These are phyloP conservation scores for Bremia lactucae DNA, from an alignment of 352 stramenopile species.

Conservation along the genomic window DNA sequence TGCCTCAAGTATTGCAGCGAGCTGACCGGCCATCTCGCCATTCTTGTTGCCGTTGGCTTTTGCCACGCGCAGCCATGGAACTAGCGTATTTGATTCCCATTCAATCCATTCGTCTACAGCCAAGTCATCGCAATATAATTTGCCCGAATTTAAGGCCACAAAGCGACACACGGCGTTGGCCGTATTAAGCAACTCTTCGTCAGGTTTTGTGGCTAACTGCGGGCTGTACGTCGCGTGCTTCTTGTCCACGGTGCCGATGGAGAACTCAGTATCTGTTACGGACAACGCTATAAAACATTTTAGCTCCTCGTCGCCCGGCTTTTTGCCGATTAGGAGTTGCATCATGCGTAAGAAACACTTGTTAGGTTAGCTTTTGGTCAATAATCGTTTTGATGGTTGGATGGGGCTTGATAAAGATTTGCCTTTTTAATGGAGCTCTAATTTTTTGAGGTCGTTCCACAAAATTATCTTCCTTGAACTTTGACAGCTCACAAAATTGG, in stretches of 20 bases:
- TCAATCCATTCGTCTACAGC: conserved; percentile 77
- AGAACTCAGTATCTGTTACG: conserved; percentile 32
- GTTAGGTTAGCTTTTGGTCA: too few relatives aligned
- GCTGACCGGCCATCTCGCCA: conserved; percentile 18
- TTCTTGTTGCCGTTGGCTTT: conserved; percentile 31
- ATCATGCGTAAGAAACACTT: too few relatives aligned
- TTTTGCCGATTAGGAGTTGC: conserved; percentile 60
- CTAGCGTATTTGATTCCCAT: conserved; percentile 63
- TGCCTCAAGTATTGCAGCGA: conserved; percentile 39
- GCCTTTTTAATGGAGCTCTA: too few relatives aligned
- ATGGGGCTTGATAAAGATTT: too few relatives aligned
- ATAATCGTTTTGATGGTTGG: too few relatives aligned
- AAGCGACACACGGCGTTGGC: conserved; percentile 75
- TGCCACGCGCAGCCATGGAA: conserved; percentile 41
- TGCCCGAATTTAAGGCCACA: conserved; percentile 34
- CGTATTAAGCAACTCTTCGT: conserved; percentile 46
- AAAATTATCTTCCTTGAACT: too few relatives aligned
- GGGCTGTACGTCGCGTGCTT: conserved; percentile 48
- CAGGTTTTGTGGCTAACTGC: conserved; percentile 30
- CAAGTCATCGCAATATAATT: conserved; percentile 59
- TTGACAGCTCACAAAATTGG: too few relatives aligned
- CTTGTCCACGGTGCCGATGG: conserved; percentile 39
- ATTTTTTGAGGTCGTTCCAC: too few relatives aligned
- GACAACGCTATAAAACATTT: conserved; percentile 73
- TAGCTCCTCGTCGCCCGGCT: conserved; percentile 56